Evolutionary conservation across 2,329 filamentous ascomycete species (phyloP).

Genomic region (Cercospora beticola): DNA sequence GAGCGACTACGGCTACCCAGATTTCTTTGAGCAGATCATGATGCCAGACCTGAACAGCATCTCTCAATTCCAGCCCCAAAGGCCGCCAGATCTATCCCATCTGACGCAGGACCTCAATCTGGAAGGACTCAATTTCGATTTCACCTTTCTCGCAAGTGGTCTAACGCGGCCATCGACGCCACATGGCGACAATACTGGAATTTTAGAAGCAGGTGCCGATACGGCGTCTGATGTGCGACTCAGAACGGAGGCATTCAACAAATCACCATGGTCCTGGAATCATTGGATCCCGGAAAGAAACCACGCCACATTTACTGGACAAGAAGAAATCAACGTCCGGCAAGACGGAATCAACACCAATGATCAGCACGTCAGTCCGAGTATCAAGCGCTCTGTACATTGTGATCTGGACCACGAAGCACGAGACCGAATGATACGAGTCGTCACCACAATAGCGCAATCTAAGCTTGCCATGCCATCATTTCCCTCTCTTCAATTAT

Average conservation of each 20-base stretch:
- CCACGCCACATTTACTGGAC: conserved; percentile 25
- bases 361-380: conserved; percentile 31
- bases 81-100: conserved; percentile 29
- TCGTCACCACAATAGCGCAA: conserved; percentile 33
- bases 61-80: conserved; percentile 6
- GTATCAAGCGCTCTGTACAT: conserved; percentile 21
- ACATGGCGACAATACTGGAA: background rate
- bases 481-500: conserved; percentile 59
- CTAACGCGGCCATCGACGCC: conserved; percentile 25
- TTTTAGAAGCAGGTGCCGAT: background rate
- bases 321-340: conserved; percentile 29
- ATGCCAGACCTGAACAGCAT: conserved; percentile 25
- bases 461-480: conserved; percentile 50
- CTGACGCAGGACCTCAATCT: conserved; percentile 31
- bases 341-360: conserved; percentile 25
- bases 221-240: conserved; percentile 21
- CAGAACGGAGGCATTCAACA: conserved; percentile 28
- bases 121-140: conserved; percentile 29
- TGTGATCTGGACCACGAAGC: conserved; percentile 26
- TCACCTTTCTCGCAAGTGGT: conserved; percentile 28
- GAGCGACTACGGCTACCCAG: conserved; percentile 25
- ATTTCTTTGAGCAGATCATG: conserved; percentile 35
- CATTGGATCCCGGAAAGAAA: conserved; percentile 31
- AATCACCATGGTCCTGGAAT: conserved; percentile 32
- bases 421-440: conserved; percentile 32